Percentiles rank a stretch among this genome's conserved stretches.
Conservation (phyloP, 2,329 filamentous ascomycete genomes). For the Trichothecium sympodiale region DNA sequence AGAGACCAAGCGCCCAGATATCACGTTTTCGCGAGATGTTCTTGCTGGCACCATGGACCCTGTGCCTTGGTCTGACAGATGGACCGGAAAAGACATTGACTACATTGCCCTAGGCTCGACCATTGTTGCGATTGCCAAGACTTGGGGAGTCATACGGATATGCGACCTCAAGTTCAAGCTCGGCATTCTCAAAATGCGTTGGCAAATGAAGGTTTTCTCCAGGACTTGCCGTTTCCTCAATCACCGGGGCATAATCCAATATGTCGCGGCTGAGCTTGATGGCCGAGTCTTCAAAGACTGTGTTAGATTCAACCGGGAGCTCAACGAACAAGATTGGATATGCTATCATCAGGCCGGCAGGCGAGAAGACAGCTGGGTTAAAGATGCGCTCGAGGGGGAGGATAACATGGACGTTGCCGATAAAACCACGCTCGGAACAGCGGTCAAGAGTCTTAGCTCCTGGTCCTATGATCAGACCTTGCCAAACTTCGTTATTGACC, state of each 20-base stretch:
- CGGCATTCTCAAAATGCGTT: conserved; percentile 40
- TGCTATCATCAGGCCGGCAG: conserved; percentile 10
- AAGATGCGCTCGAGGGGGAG: too few relatives aligned
- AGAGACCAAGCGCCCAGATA: conserved; percentile 19
- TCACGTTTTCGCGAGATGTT: conserved; percentile 13
- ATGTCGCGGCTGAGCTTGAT: conserved; percentile 43
- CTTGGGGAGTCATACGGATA: conserved; percentile 47
- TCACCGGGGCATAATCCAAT: conserved; percentile 41
- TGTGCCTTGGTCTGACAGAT: conserved; percentile 43
- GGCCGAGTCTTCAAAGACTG: conserved; percentile 50
- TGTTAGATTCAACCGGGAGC: conserved; percentile 45
- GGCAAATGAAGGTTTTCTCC: conserved; percentile 49
- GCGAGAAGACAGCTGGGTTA: too few relatives aligned
- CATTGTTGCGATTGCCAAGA: conserved; percentile 44
- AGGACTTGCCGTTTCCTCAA: conserved; percentile 49
- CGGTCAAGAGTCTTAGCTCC: conserved; percentile 4
- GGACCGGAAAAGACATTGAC: conserved; percentile 48
- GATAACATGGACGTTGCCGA: too few relatives aligned
- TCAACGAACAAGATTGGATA: conserved; percentile 45
- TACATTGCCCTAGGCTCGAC: conserved; percentile 45
- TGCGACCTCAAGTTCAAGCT: conserved; percentile 47
- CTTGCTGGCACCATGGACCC: conserved; percentile 36
- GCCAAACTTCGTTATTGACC: conserved; percentile 17
- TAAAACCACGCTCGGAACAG: too few relatives aligned
- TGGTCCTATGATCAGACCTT: conserved; percentile 24